Evolutionary conservation across 2,329 filamentous ascomycete species (phyloP).

Genomic region (Magnaporthiopsis rhizophila): DNA sequence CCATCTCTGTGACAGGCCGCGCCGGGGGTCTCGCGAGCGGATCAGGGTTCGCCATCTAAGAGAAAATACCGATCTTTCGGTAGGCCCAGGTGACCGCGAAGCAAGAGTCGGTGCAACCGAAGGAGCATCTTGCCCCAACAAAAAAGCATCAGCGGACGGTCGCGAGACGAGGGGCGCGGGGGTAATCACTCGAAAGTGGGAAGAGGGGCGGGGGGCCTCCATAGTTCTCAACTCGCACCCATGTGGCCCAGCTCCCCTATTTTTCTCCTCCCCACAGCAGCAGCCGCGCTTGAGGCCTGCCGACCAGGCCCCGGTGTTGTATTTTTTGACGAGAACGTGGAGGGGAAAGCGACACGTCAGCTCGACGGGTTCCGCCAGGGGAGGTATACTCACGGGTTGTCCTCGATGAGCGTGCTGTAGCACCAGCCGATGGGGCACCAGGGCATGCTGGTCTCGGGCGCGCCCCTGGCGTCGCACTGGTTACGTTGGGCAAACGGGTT

Average conservation of each 20-base stretch:
- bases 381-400: neutral
- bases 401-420: constrained; percentile 1
- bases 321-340: neutral
- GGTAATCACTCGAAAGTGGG: too few species aligned
- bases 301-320: neutral
- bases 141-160: neutral
- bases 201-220: neutral
- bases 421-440: constrained; percentile 3
- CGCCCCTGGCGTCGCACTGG: constrained; percentile 1
- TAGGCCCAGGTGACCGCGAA: neutral
- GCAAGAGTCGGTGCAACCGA: constrained; percentile 5
- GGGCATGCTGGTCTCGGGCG: neutral
- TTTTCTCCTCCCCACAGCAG: neutral
- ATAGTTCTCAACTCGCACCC: neutral
- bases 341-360: neutral
- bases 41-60: neutral
- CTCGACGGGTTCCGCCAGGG: neutral
- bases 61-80: neutral
- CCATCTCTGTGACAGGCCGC: neutral
- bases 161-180: too few species aligned
- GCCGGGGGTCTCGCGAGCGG: neutral
- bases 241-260: neutral
- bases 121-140: neutral
- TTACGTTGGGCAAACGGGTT: constrained; percentile 1
- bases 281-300: neutral